Evolutionary conservation across 306 rosid species (phyloP), one percentile per base, ranked within the genome.

Genomic region (Vigna nakashimae): DNA sequence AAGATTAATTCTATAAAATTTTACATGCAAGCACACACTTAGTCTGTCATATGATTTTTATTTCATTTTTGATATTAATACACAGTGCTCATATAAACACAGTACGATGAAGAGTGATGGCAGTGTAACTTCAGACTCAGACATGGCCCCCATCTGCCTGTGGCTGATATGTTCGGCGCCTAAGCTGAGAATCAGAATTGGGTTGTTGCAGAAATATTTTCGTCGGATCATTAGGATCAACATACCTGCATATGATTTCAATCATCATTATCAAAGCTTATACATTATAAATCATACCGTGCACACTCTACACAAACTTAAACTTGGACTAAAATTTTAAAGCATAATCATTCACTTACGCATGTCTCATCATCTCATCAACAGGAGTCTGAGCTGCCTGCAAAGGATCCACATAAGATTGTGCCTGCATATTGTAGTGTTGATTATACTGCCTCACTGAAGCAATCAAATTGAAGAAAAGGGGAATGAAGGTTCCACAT

Each of bases 341-440:
- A 51, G 59, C 51, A 71, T 14, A 63, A 67, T 53, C 49, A 49
- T 52, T 26, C 65, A 85, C 98, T 76, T 89, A 96, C 99, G 99
- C 99, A 22, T 90, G 92, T 92, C 99, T 86, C 92, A 92, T 92
- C 92, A 96, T 92, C 78, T 92, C 99, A 85, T 96, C 98, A 36
- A 96, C 98, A 66, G 99, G 99, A 73, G 98, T 86, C 86, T 92
- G 89, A n/a, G 98, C 84, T 50, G 98, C 99, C 80, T 86, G 98
- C 79, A 92, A 78, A 45, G 98, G 99, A 88, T 96, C 99, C 66
- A 79, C 78, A 22, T 40, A 84, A 64, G 93, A 76, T 52, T 88
- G 87, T 1, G 86, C n/a, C 59, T 67, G 85, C 15, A 60, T 17
- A 52, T 56, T 89, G 40, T 48, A 42, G 1, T 77, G 87, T 72